Base-by-base conservation (phyloP, 2,329 filamentous ascomycete species). In the Tolypocladium ovalisporum region DNA sequence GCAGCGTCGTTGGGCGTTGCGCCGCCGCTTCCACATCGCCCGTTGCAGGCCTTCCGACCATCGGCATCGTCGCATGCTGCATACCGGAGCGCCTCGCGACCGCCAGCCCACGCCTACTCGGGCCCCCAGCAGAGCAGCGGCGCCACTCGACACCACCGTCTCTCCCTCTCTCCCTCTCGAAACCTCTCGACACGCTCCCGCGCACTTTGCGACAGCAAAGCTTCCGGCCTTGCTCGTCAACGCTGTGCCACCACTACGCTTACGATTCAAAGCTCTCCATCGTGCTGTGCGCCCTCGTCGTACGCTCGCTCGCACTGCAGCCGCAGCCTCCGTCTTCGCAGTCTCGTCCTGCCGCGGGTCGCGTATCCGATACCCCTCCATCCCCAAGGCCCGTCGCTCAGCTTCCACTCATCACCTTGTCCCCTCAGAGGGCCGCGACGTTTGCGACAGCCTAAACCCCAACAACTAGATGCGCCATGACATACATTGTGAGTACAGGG, bases 401-500 rank as follows among this genome's bases (percentile, higher is more conserved):
- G 15, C 42, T 37, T 53, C 34, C 34, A 34, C 44, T 37, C 44
- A 17, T 34, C 19, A 24, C 32, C 40, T 47, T 37, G 32, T 37
- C 42, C 44, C 32, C n/a, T 55, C 40, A 19, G n/a, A 42, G 37
- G 40, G 40, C 29, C 13, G 39, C 40, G 54, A 55, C 56, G 44
- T 34, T 24, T 42, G 56, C 59, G 60, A 62, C 60, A 62, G 55
- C 57, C 60, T 59, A 59, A 37, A 62, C 60, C 63, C 59, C 44
- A 17, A 32, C 47, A 59, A 59, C 58, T 56, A 57, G 58, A 70
- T 70, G 70, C 69, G 68, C 67, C 67, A 73, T 73, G 70, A 71
- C 70, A 66, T 72, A 71, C 64, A 73, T 72, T 68, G 70, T 73
- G 67, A 73, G 70, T 73, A 54, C 54, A 3, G 55, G 58, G 56